These are phyloP conservation scores for Exsudoporus frostii DNA, from an alignment of 768 basidiomycete species.

Conservation along the genomic window DNA sequence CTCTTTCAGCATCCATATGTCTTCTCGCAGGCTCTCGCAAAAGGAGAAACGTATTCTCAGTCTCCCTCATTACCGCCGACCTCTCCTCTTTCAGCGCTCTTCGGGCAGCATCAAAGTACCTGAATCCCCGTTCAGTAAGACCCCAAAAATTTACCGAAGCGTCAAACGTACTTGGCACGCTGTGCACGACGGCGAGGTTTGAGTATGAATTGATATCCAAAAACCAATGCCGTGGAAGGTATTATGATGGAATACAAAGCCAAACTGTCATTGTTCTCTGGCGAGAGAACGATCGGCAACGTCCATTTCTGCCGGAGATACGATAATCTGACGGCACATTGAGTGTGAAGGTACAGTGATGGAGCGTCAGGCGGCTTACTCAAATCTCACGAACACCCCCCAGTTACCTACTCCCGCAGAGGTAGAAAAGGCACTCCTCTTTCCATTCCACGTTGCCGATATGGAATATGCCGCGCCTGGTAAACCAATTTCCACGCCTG, in stretches of 20 bases:
- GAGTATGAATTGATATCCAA: constrained; percentile 57
- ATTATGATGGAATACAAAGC: constrained; percentile 51
- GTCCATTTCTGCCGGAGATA: constrained; percentile 57
- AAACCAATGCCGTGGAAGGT: constrained; percentile 49
- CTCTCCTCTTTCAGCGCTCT: constrained; percentile 63
- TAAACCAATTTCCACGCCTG: constrained; percentile 48
- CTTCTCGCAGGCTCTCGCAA: constrained; percentile 67
- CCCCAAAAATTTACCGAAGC: constrained; percentile 8
- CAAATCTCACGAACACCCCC: constrained; percentile 52
- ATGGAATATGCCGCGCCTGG: constrained; percentile 42
- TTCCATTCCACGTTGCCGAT: constrained; percentile 49
- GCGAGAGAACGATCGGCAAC: constrained; percentile 56
- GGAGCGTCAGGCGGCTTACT: constrained; percentile 37
- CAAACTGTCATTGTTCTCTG: constrained; percentile 43
- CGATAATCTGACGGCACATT: constrained; percentile 38
- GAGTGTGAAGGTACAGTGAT: constrained; percentile 16
- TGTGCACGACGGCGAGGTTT: constrained; percentile 52
- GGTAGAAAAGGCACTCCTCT: constrained; percentile 42
- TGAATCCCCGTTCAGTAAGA: constrained; percentile 32
- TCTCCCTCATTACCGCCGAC: constrained; percentile 57
- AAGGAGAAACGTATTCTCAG: constrained; percentile 57
- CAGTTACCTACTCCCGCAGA: constrained; percentile 41
- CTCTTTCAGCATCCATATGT: constrained; percentile 60
- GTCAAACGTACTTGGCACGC: constrained; percentile 48
- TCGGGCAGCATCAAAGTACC: constrained; percentile 65